Percentiles rank a stretch among this genome's conserved stretches.
These are phyloP conservation scores for Alnus glutinosa DNA, from an alignment of 306 rosid species.

Conservation along the genomic window DNA sequence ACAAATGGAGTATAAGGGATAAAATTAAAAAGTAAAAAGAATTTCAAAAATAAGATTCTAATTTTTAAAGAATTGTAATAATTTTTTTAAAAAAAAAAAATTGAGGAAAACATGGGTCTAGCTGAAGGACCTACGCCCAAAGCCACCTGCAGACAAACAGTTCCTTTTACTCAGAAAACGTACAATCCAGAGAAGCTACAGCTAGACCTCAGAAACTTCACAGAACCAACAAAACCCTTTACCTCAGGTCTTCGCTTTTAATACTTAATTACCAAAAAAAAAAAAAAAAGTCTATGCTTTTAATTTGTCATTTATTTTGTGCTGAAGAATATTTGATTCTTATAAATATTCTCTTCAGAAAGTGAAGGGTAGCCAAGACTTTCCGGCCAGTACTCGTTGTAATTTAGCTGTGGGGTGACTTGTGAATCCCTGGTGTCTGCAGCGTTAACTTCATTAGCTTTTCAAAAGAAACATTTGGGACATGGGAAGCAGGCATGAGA, in stretches of 20 bases:
- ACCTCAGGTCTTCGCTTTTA: background rate
- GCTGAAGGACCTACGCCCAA: no score
- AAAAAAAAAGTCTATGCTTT: background rate
- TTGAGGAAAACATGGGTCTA: no score
- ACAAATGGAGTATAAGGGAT: no score
- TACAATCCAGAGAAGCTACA: background rate
- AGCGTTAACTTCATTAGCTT: no score
- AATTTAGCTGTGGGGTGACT: no score
- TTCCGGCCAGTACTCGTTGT: no score
- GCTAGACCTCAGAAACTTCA: background rate
- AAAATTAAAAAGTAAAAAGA: no score
- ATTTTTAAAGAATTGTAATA: no score
- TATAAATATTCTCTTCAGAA: background rate
- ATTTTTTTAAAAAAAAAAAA: no score
- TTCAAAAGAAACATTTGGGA: background rate
- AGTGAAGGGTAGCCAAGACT: no score
- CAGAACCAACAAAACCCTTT: background rate
- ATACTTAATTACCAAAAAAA: background rate
- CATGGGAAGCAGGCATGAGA: constrained; percentile 44
- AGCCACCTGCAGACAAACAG: constrained; percentile 9
- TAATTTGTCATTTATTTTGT: background rate
- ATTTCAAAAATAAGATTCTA: no score
- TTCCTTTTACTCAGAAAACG: background rate
- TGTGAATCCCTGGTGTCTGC: no score
- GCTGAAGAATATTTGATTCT: background rate